Conservation (phyloP, 129 eudicot genomes). For the Centaurea solstitialis region DNA sequence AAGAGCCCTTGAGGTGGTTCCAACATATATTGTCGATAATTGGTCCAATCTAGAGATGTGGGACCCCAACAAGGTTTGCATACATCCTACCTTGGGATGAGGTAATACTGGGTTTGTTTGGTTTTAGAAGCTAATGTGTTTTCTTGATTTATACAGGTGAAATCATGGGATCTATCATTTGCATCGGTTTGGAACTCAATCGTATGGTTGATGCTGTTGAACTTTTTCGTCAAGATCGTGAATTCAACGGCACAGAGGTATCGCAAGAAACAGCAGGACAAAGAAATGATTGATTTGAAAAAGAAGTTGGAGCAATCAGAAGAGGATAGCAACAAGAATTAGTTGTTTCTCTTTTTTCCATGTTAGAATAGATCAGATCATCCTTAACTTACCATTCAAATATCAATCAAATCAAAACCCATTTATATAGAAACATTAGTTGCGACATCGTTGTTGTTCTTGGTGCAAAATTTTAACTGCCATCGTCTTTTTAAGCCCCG, state of each 20-base stretch:
- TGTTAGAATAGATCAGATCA: slow-evolving; percentile 19
- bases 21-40: background rate
- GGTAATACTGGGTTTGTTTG: background rate
- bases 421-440: slow-evolving; percentile 28
- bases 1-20: no score
- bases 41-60: background rate
- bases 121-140: background rate
- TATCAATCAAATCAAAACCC: slow-evolving; percentile 8
- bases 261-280: slow-evolving; percentile 78
- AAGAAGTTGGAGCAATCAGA: slow-evolving; percentile 33
- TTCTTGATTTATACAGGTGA: slow-evolving; percentile 45
- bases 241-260: slow-evolving; percentile 78
- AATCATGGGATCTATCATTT: slow-evolving; percentile 78
- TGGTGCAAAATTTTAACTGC: background rate
- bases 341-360: slow-evolving; percentile 10
- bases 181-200: slow-evolving; percentile 81
- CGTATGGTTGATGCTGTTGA: slow-evolving; percentile 79
- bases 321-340: slow-evolving; percentile 11
- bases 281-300: slow-evolving; percentile 49
- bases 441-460: background rate
- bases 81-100: no score
- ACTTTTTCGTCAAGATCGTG: slow-evolving; percentile 84
- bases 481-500: background rate
- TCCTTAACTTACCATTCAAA: slow-evolving; percentile 27
- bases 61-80: background rate